Percentiles rank a stretch among this genome's conserved stretches.
These are phyloP conservation scores for Podospora comata DNA, from an alignment of 495 filamentous ascomycete species.

Conservation along the genomic window DNA sequence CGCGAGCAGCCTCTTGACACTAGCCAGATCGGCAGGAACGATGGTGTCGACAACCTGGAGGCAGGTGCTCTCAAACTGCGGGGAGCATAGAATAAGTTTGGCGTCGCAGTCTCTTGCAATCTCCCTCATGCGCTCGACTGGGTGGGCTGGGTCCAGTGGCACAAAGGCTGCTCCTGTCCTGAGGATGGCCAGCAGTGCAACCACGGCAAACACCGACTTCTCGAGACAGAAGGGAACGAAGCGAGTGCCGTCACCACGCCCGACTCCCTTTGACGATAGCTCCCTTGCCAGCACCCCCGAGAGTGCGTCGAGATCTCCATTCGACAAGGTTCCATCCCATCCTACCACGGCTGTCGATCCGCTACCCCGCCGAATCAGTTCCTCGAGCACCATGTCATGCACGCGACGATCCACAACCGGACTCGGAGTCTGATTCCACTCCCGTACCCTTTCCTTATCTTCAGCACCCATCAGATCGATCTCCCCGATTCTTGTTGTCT, in stretches of 20 bases:
- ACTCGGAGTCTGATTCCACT: conserved; percentile 27
- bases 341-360: conserved; percentile 17
- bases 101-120: conserved; percentile 33
- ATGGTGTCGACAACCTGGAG: conserved; percentile 12
- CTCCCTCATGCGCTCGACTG: conserved; percentile 44
- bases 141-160: conserved; percentile 57
- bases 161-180: conserved; percentile 49
- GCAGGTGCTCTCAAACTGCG: conserved; percentile 15
- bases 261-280: conserved; percentile 20
- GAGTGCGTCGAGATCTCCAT: conserved; percentile 23
- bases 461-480: conserved; percentile 21
- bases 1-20: conserved; percentile 8
- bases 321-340: conserved; percentile 24
- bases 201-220: conserved; percentile 46
- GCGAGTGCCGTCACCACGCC: conserved; percentile 18
- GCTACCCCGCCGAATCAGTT: conserved; percentile 20
- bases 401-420: conserved; percentile 45
- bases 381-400: conserved; percentile 50
- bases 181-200: conserved; percentile 46
- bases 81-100: conserved; percentile 19
- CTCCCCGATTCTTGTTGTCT: conserved; percentile 19
- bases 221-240: conserved; percentile 48
- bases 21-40: conserved; percentile 15
- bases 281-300: conserved; percentile 18
- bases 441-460: conserved; percentile 14